Conservation (phyloP, 2,329 filamentous ascomycete species). For the Nannizzia gypsea region DNA sequence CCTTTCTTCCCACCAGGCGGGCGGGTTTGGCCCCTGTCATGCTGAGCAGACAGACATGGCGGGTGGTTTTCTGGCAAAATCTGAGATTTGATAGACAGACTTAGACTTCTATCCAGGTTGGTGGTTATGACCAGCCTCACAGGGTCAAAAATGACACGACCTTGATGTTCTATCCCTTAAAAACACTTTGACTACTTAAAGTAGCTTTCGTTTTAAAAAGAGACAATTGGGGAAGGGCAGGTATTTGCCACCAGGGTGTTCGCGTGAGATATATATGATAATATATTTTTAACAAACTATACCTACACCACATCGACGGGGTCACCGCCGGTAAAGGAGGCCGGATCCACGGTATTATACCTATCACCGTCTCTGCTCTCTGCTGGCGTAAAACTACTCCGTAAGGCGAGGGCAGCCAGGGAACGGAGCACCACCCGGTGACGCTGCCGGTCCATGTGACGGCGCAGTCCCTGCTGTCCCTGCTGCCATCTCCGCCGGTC, state of each 20-base stretch:
- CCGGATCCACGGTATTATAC: too few relatives aligned
- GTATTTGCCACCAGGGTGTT: not conserved
- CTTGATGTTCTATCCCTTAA: not conserved
- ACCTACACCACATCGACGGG: not conserved
- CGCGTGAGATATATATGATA: not conserved
- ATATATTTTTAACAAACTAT: not conserved
- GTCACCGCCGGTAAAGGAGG: not conserved
- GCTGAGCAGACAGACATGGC: not conserved
- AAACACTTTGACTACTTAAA: too few relatives aligned
- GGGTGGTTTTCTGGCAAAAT: not conserved
- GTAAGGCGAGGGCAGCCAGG: not conserved
- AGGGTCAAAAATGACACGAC: not conserved
- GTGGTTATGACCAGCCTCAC: too few relatives aligned
- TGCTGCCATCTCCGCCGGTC: too few relatives aligned
- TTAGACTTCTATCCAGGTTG: not conserved
- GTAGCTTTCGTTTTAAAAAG: not conserved
- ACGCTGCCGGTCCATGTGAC: not conserved
- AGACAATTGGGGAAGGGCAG: not conserved
- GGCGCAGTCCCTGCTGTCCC: not conserved
- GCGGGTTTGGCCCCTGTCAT: not conserved
- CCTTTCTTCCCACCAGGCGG: not conserved
- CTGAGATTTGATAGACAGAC: not conserved
- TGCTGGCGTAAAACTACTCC: too few relatives aligned
- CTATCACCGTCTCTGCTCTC: too few relatives aligned
- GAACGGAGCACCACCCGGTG: not conserved